Conservation (phyloP, 1,284 basidiomycete genomes). For the Porodaedalea pini region DNA sequence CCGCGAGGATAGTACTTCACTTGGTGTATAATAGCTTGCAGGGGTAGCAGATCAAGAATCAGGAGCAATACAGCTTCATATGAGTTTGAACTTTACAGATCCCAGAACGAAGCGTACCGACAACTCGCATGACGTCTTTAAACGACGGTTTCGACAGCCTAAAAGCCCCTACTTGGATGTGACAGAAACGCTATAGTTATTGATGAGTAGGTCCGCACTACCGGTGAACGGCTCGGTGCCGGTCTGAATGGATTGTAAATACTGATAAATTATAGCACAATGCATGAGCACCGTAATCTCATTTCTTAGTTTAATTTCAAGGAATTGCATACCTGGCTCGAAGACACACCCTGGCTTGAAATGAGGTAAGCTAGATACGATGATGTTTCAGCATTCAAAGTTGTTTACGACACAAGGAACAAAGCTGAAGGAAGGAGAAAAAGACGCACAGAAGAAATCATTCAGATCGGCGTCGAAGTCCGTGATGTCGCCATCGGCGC, state of each 20-base stretch:
- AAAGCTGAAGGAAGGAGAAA: neutral
- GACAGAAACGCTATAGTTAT: conserved; percentile 36
- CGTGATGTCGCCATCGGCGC: conserved; percentile 44
- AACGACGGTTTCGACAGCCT: neutral
- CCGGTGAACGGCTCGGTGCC: conserved; percentile 48
- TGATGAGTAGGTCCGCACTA: conserved; percentile 38
- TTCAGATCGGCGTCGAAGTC: conserved; percentile 54
- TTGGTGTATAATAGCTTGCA: too few species aligned
- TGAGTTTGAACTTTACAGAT: too few species aligned
- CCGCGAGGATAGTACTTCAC: too few species aligned
- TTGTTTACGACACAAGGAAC: neutral
- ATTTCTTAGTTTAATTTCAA: neutral
- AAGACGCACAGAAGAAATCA: conserved; percentile 48
- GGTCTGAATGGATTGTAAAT: conserved; percentile 43
- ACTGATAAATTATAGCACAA: conserved; percentile 30
- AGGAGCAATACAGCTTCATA: too few species aligned
- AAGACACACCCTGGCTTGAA: conserved; percentile 38
- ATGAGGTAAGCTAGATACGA: conserved; percentile 37
- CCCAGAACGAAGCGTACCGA: too few species aligned
- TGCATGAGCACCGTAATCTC: neutral
- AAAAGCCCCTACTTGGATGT: conserved; percentile 9
- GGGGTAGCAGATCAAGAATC: too few species aligned
- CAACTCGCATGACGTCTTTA: neutral
- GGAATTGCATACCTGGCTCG: conserved; percentile 35
- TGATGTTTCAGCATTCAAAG: neutral